Conservation (phyloP, 2,329 filamentous ascomycete genomes). For the Chaetomium sp. region DNA sequence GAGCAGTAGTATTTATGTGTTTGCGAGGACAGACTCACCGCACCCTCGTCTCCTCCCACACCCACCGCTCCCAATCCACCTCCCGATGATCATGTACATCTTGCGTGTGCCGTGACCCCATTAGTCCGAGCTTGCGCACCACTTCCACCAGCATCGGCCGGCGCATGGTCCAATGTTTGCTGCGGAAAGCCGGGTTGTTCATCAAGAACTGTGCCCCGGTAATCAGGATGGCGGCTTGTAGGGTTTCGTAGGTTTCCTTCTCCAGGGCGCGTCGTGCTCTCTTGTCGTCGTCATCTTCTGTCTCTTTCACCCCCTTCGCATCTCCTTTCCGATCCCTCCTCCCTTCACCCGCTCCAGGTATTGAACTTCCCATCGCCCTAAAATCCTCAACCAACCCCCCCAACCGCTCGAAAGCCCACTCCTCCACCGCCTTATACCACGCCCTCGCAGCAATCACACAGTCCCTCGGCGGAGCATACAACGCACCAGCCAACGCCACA, state of each 20-base stretch:
- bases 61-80: slow-evolving; percentile 2
- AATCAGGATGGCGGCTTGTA: slow-evolving; percentile 25
- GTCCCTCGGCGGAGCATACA: slow-evolving; percentile 5
- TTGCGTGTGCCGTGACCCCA: background rate
- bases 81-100: too few species aligned
- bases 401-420: background rate
- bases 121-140: slow-evolving; percentile 3
- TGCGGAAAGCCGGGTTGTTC: slow-evolving; percentile 15
- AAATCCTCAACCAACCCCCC: background rate
- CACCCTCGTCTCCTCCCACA: slow-evolving; percentile 7
- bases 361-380: background rate
- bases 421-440: slow-evolving; percentile 2
- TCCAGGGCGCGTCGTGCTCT: background rate
- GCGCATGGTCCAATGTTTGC: slow-evolving; percentile 14
- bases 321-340: background rate
- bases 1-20: background rate
- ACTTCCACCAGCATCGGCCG: slow-evolving; percentile 19
- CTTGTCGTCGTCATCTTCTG: background rate
- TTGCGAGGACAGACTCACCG: background rate
- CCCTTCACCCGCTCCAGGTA: background rate
- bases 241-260: slow-evolving; percentile 12
- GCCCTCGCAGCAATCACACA: background rate
- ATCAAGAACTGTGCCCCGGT: slow-evolving; percentile 20
- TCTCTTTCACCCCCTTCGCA: too few species aligned
- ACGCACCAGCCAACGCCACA: background rate